Percentiles rank a stretch among this genome's conserved stretches.
Evolutionary conservation across 2,329 filamentous ascomycete genomes (phyloP).

Genomic region (Aureobasidium musti): DNA sequence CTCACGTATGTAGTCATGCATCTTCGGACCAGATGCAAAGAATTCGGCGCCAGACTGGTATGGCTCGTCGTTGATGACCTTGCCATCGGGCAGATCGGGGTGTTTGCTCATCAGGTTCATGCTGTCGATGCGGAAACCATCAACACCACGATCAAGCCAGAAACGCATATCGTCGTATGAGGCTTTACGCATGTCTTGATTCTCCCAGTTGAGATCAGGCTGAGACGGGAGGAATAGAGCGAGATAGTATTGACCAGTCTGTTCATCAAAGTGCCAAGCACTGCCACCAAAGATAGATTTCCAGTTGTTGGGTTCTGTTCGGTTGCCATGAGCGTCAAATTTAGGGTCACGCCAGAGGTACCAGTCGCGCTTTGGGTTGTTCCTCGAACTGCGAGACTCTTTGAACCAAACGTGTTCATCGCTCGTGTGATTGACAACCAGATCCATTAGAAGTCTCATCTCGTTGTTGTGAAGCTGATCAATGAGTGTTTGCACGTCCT

Average conservation of each 20-base stretch:
- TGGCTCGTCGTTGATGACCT: not conserved
- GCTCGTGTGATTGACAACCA: too few relatives aligned
- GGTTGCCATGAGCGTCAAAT: too few relatives aligned
- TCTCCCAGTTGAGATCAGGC: slow-evolving; percentile 84
- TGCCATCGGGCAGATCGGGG: not conserved
- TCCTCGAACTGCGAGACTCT: too few relatives aligned
- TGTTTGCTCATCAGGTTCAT: not conserved
- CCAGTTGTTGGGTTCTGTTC: slow-evolving; percentile 75
- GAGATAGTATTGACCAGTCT: slow-evolving; percentile 72
- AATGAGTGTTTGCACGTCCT: too few relatives aligned
- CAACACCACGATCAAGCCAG: slow-evolving; percentile 72
- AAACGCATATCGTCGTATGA: slow-evolving; percentile 67
- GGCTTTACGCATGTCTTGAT: slow-evolving; percentile 63
- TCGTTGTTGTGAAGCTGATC: too few relatives aligned
- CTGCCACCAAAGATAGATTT: slow-evolving; percentile 59
- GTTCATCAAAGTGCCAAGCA: slow-evolving; percentile 71
- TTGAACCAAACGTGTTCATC: too few relatives aligned
- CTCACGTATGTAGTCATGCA: slow-evolving; percentile 53
- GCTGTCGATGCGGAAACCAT: slow-evolving; percentile 45
- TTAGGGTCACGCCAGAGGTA: too few relatives aligned
- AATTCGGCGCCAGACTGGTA: slow-evolving; percentile 33
- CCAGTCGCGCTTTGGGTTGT: too few relatives aligned
- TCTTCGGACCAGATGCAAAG: slow-evolving; percentile 40
- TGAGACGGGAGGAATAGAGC: slow-evolving; percentile 75
- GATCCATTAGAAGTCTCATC: too few relatives aligned